These are phyloP conservation scores for Zopfia rhizophila DNA, from an alignment of 2,329 filamentous ascomycete species.

Conservation along the genomic window DNA sequence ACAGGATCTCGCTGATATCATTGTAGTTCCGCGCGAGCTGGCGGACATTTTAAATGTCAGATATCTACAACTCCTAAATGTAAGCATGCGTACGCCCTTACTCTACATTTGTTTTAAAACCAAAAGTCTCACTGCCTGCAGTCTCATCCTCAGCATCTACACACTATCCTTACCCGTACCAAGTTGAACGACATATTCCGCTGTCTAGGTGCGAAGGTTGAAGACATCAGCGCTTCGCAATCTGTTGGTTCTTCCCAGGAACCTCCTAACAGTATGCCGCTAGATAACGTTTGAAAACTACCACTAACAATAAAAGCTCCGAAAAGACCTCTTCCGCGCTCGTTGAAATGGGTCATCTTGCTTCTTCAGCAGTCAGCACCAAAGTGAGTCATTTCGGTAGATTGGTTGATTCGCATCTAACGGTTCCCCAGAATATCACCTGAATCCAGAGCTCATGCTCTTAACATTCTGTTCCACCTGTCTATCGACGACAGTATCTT, in stretches of 20 bases:
- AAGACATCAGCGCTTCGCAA: constrained; percentile 5
- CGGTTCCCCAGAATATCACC: constrained; percentile 28
- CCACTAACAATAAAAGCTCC: constrained; percentile 14
- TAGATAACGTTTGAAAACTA: neutral
- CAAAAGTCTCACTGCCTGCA: constrained; percentile 28
- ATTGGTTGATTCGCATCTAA: constrained; percentile 13
- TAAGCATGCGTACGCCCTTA: constrained; percentile 8
- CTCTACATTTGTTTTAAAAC: neutral
- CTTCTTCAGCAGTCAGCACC: constrained; percentile 39
- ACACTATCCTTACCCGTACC: constrained; percentile 50
- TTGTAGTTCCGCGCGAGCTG: constrained; percentile 39
- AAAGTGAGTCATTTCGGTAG: constrained; percentile 27
- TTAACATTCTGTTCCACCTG: constrained; percentile 39
- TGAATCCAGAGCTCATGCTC: constrained; percentile 32
- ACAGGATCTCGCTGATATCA: constrained; percentile 23
- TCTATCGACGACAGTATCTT: constrained; percentile 45
- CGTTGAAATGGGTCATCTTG: constrained; percentile 32
- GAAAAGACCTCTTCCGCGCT: constrained; percentile 26
- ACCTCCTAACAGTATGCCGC: constrained; percentile 17
- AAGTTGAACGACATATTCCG: constrained; percentile 65
- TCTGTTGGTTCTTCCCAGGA: constrained; percentile 18
- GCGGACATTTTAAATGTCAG: constrained; percentile 49
- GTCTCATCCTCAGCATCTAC: constrained; percentile 35
- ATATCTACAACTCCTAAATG: constrained; percentile 45
- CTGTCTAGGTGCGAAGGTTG: constrained; percentile 64